Conservation (phyloP, 768 basidiomycete genomes). For the Chalciporus piperatus region DNA sequence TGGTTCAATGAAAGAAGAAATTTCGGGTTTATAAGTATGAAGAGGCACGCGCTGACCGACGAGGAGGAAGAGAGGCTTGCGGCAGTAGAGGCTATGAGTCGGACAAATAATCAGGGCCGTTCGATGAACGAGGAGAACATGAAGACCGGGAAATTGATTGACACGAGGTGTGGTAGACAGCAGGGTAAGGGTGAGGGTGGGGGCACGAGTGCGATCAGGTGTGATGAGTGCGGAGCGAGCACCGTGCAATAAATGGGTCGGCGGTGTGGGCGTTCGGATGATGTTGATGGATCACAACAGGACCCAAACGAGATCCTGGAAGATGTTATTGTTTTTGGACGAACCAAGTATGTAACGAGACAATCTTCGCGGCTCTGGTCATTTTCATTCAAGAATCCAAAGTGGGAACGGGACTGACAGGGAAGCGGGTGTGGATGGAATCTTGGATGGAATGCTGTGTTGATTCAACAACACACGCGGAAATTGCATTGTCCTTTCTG, state of each 20-base stretch:
- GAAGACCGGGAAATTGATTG: constrained; percentile 38
- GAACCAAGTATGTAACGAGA: constrained; percentile 18
- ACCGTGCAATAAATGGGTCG: constrained; percentile 31
- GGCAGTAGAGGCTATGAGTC: constrained; percentile 38
- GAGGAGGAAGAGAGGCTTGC: constrained; percentile 32
- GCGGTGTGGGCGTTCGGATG: constrained; percentile 27
- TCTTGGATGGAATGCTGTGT: constrained; percentile 18
- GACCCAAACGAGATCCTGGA: constrained; percentile 20
- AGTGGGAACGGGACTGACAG: constrained; percentile 20
- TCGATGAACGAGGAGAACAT: constrained; percentile 48
- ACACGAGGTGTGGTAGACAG: constrained; percentile 49
- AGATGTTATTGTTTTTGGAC: constrained; percentile 19
- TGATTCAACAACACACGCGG: constrained; percentile 24
- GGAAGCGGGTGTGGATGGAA: constrained; percentile 4
- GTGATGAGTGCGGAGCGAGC: constrained; percentile 27
- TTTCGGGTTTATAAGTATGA: constrained; percentile 53
- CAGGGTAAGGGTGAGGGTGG: constrained; percentile 36
- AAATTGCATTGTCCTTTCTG: constrained; percentile 27
- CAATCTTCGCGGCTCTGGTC: constrained; percentile 29
- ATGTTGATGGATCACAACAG: constrained; percentile 20
- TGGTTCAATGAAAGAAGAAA: constrained; percentile 46
- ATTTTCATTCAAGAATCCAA: constrained; percentile 12
- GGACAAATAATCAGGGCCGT: constrained; percentile 42
- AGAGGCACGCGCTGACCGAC: constrained; percentile 38
- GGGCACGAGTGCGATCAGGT: constrained; percentile 31